Evolutionary conservation across 495 filamentous ascomycete genomes (phyloP), one percentile per base, ranked within the genome.

Genomic region (Copromyces sp.): DNA sequence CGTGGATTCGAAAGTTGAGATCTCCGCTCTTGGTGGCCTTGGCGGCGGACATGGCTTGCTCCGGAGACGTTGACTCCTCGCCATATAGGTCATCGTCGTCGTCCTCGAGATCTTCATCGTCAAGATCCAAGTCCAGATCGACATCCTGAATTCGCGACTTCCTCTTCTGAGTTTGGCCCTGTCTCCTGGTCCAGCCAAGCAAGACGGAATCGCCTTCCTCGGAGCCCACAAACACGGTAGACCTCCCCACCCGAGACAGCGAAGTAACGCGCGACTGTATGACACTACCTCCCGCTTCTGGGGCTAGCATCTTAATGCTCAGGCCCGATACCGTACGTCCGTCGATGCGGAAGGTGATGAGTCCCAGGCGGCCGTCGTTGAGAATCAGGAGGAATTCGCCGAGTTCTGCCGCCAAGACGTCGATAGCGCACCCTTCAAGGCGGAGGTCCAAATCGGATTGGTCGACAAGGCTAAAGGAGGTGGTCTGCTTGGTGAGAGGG

Each of bases 281-380:
- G 14, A 92, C 72, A 68, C 80, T 74, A 3, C 89, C 90, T 29
- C 91, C 91, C 1, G 86, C 78, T 47, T 91, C 87, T 61, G 81
- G 75, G 17, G 85, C 79, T 41, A 97, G 80, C 17, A 87, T 81
- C 68, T 87, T 88, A 68, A 99, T 79, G 6, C 86, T 87, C 39
- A 98, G 84, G 7, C 94, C 94, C 44, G 94, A 97, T 35, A 99
- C 93, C 9, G 93, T 95, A 61, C 95, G 87, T n/a, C 95, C 95
- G 79, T 97, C 94, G 69, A 97, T 87, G 72, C 88, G 90, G 82
- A 99, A 97, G 42, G 86, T 91, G 29, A 98, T 82, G 38, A 94
- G 86, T 16, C 89, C 88, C 65, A 96, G 85, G 41, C 89, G 86
- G 1, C 95, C 96, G 70, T 89, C 90, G 45, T 89, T 89, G 44